Evolutionary conservation across 305 asterid genomes (phyloP).

Genomic region (Andrographis paniculata): DNA sequence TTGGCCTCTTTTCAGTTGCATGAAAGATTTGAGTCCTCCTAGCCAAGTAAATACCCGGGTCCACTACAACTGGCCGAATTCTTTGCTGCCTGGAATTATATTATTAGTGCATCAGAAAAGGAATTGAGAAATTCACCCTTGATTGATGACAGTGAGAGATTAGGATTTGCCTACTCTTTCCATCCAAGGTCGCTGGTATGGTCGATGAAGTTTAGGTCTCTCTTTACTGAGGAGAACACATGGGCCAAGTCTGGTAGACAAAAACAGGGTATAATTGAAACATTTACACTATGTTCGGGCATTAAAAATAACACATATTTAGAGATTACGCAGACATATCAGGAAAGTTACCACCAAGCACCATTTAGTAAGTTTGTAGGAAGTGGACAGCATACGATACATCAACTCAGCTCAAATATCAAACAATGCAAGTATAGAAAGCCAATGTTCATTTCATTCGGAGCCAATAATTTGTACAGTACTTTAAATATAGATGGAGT

Average conservation of each 20-base stretch:
- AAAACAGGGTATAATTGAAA: slow-evolving; percentile 15
- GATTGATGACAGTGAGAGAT: slow-evolving; percentile 20
- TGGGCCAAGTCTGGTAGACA: slow-evolving; percentile 82
- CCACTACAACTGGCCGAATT: slow-evolving; percentile 74
- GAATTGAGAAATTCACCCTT: slow-evolving; percentile 1
- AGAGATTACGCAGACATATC: too few species aligned
- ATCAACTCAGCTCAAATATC: too few species aligned
- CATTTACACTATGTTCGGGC: slow-evolving; percentile 14
- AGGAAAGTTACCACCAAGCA: too few species aligned
- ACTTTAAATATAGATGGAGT: too few species aligned
- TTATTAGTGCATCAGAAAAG: slow-evolving; percentile 17
- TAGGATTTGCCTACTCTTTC: slow-evolving; percentile 88
- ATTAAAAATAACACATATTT: too few species aligned
- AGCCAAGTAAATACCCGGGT: slow-evolving; percentile 84
- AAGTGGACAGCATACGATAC: too few species aligned
- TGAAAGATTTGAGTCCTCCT: slow-evolving; percentile 74
- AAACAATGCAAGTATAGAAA: too few species aligned
- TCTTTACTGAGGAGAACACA: slow-evolving; percentile 76
- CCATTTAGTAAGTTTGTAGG: too few species aligned
- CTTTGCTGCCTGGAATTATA: slow-evolving; percentile 67
- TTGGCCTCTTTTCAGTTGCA: slow-evolving; percentile 87
- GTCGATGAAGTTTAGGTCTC: slow-evolving; percentile 91
- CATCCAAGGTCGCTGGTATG: slow-evolving; percentile 96
- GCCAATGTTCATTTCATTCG: too few species aligned
- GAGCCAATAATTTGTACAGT: too few species aligned